These are phyloP conservation scores for Hsuehochloa calcarea DNA, from an alignment of 176 grass and related monocot genomes.

Conservation along the genomic window DNA sequence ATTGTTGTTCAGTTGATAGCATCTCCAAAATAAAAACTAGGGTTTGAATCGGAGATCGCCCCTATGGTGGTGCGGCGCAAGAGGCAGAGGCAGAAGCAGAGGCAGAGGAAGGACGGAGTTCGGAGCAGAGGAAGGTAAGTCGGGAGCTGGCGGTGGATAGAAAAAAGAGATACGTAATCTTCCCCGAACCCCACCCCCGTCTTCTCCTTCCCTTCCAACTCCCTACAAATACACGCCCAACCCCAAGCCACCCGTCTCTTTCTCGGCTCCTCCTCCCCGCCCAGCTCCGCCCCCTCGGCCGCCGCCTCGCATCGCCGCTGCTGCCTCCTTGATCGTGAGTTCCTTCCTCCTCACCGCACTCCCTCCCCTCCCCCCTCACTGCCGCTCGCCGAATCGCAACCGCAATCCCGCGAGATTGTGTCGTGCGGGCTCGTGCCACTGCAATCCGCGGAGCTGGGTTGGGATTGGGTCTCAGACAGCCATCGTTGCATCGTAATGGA, in stretches of 20 bases:
- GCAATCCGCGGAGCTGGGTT: background rate
- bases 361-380: background rate
- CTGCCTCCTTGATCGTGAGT: constrained; percentile 18
- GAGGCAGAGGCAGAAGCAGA: too few species aligned
- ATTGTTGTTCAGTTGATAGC: too few species aligned
- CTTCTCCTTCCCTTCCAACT: background rate
- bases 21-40: too few species aligned
- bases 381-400: background rate
- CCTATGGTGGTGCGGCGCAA: too few species aligned
- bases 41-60: too few species aligned
- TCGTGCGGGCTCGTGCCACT: background rate
- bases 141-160: constrained; percentile 38
- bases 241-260: background rate
- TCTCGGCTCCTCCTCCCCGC: constrained; percentile 7
- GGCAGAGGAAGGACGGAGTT: background rate
- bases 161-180: constrained; percentile 51
- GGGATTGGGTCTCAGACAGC: background rate
- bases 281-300: background rate
- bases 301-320: background rate
- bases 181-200: background rate
- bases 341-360: background rate
- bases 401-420: background rate
- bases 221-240: constrained; percentile 43
- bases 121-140: background rate
- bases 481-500: background rate